Conservation (phyloP, 176 grass and related monocot species). For the Phyllostachys edulis region DNA sequence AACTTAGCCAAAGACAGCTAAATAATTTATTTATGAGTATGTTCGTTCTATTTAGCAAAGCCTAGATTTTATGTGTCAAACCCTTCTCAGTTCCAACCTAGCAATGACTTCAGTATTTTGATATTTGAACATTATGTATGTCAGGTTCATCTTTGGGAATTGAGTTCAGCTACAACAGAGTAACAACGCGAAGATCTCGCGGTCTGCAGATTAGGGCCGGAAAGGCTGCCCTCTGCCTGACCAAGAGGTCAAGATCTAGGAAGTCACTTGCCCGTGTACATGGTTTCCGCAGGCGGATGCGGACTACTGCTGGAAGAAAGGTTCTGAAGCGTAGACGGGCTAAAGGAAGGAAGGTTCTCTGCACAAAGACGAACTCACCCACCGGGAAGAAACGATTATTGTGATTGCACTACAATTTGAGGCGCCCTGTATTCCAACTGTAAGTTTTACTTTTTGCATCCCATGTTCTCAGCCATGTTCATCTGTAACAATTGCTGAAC, state of each 20-base stretch:
- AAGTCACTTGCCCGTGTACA: conserved; percentile 86
- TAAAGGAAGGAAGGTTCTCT: conserved; percentile 90
- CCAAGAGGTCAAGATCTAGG: conserved; percentile 82
- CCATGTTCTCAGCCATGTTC: conserved; percentile 5
- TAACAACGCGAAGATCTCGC: conserved; percentile 48
- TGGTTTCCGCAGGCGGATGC: conserved; percentile 79
- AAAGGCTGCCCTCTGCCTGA: conserved; percentile 75
- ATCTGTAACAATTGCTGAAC: conserved; percentile 33
- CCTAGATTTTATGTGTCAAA: not conserved
- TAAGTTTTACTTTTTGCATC: conserved; percentile 36
- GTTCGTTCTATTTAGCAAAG: not conserved
- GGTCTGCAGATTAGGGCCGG: conserved; percentile 76
- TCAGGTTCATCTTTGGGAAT: conserved; percentile 64
- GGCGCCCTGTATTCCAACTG: not conserved
- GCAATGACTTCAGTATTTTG: not conserved
- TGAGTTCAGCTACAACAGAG: conserved; percentile 62
- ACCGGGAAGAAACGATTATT: conserved; percentile 41
- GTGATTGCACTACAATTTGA: conserved; percentile 27
- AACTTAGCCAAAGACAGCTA: not conserved
- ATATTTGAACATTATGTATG: conserved; percentile 25
- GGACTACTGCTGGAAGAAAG: conserved; percentile 58
- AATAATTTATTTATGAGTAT: not conserved
- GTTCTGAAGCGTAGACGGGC: conserved; percentile 71
- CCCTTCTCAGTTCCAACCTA: not conserved
- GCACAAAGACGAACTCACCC: conserved; percentile 72